Conservation (phyloP, 345 rosid species). For the Eucalyptus cloeziana region DNA sequence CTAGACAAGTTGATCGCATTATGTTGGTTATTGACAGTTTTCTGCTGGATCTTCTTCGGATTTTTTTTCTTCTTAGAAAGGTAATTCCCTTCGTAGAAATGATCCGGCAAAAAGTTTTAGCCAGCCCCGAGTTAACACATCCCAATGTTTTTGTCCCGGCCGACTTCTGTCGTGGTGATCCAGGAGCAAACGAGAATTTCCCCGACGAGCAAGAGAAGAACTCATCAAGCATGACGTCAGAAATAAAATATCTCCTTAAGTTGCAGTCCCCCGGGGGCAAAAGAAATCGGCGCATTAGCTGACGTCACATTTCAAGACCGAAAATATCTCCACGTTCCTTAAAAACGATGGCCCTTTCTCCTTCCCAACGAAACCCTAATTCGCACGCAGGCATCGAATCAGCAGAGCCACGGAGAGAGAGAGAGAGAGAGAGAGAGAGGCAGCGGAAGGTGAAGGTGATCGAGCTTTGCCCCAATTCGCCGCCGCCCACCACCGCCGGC, state of each 20-base stretch:
- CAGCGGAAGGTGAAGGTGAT: not conserved
- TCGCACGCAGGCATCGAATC: not conserved
- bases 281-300: not conserved
- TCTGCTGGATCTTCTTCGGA: slow-evolving; percentile 55
- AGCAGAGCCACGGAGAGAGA: not conserved
- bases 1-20: slow-evolving; percentile 31
- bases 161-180: not conserved
- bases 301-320: not conserved
- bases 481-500: not conserved
- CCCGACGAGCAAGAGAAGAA: not conserved
- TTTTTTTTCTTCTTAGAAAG: slow-evolving; percentile 35
- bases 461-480: not conserved
- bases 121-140: rapidly evolving
- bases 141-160: too few relatives aligned
- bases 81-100: slow-evolving; percentile 1
- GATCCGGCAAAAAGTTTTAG: too few relatives aligned
- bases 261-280: not conserved
- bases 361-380: not conserved
- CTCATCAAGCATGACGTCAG: not conserved
- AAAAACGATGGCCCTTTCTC: not conserved
- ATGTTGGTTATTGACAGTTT: slow-evolving; percentile 49
- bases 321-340: not conserved
- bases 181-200: not conserved
- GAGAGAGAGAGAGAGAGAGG: not conserved
- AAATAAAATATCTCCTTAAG: not conserved